phyloP scores from a whole-genome alignment of 371 early-diverging fungal genomes.

The Capillidium rhysosporum region DNA sequence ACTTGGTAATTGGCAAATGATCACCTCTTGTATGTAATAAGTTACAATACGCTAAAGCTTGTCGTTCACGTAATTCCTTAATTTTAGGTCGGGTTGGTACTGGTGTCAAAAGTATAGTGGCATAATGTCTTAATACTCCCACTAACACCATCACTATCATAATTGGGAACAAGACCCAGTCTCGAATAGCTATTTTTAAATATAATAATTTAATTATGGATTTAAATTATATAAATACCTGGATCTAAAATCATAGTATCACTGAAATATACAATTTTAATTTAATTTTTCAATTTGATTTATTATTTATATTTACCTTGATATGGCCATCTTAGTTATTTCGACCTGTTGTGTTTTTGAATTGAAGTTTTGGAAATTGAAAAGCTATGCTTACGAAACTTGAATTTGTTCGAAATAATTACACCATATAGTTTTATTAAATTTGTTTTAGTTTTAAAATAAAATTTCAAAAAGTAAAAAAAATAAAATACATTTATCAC shows the following conservation, averaged over 20 bases:
- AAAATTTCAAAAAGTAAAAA: no score
- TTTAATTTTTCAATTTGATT: no score
- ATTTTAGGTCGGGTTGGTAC: slow-evolving; percentile 51
- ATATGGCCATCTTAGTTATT: no score
- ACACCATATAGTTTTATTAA: no score
- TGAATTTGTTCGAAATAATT: no score
- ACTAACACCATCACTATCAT: slow-evolving; percentile 93
- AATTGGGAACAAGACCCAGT: slow-evolving; percentile 93
- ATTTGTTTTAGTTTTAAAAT: no score
- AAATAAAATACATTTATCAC: no score
- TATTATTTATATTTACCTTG: no score
- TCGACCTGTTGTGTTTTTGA: no score
- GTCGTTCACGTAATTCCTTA: slow-evolving; percentile 59
- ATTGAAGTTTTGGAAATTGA: no score
- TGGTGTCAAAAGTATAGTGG: slow-evolving; percentile 65
- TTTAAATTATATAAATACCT: neutral
- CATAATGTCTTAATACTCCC: slow-evolving; percentile 76
- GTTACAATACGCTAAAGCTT: slow-evolving; percentile 53
- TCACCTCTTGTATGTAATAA: slow-evolving; percentile 41
- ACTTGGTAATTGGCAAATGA: slow-evolving; percentile 48
- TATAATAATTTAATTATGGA: neutral
- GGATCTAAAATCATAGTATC: slow-evolving; percentile 5
- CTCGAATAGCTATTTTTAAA: slow-evolving; percentile 39
- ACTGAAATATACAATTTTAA: neutral
- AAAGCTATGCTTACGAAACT: no score